Evolutionary conservation across 164 flowering plant species (phyloP).

Genomic region (Macadamia tetraphylla): DNA sequence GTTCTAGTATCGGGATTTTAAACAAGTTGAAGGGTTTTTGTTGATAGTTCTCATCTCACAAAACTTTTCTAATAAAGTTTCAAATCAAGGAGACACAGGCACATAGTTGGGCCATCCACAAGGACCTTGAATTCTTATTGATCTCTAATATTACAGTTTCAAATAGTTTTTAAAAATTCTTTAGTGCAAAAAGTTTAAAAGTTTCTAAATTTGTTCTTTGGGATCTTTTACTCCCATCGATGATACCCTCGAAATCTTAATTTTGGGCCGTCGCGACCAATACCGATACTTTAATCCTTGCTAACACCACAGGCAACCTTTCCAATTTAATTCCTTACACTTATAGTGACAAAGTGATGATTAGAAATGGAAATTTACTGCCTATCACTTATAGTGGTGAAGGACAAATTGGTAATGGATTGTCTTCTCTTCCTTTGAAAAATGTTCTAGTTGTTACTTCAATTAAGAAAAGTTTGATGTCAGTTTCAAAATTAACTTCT

Average conservation of each 20-base stretch:
- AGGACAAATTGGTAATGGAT: background rate
- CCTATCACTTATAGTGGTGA: background rate
- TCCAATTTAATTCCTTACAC: background rate
- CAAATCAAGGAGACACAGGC: background rate
- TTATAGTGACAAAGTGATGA: background rate
- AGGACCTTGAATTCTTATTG: background rate
- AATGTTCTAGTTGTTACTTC: too few species aligned
- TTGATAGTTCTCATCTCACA: background rate
- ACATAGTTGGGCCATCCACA: background rate
- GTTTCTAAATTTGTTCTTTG: too few species aligned
- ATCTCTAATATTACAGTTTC: background rate
- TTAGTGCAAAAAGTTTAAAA: too few species aligned
- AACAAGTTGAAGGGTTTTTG: background rate
- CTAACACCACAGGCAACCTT: background rate
- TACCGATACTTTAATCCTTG: too few species aligned
- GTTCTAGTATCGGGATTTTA: background rate
- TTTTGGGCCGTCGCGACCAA: too few species aligned
- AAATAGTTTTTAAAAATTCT: too few species aligned
- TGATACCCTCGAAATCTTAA: too few species aligned
- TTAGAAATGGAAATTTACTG: background rate
- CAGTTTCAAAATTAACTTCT: background rate
- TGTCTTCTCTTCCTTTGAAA: too few species aligned
- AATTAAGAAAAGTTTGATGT: background rate
- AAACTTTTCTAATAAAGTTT: background rate
- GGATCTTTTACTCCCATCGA: too few species aligned